A percentile compares a stretch with the other conserved stretches of the same genome.
phyloP scores from a whole-genome alignment of 371 early-diverging fungal genomes.

The Mucor saturninus region DNA sequence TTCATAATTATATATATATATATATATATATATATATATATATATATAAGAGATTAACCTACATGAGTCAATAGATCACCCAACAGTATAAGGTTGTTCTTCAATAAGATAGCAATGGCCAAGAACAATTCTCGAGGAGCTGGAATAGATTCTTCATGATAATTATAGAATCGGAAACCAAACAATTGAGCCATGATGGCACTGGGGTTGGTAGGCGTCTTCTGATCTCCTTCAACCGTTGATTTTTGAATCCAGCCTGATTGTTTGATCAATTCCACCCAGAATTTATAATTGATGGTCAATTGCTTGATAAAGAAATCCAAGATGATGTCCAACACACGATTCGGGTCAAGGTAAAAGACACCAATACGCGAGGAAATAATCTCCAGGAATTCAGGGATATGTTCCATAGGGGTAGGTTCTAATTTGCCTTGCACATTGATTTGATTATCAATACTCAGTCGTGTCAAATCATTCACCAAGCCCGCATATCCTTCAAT shows the following conservation, averaged over 20 bases:
- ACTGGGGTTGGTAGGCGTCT: constrained; percentile 22
- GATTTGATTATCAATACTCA: constrained; percentile 39
- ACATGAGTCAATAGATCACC: constrained; percentile 78
- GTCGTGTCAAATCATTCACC: constrained; percentile 62
- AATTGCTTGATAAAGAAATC: constrained; percentile 81
- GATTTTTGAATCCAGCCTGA: constrained; percentile 71
- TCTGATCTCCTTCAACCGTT: background rate
- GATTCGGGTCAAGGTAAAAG: constrained; percentile 89
- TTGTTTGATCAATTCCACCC: constrained; percentile 70
- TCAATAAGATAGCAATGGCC: constrained; percentile 61
- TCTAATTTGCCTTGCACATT: constrained; percentile 34
- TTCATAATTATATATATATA: too few species aligned
- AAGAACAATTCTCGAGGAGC: constrained; percentile 44
- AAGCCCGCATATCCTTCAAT: constrained; percentile 88
- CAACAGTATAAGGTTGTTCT: constrained; percentile 67
- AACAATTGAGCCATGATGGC: constrained; percentile 75
- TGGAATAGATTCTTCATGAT: constrained; percentile 46
- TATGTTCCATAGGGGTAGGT: constrained; percentile 42
- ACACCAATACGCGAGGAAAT: constrained; percentile 69
- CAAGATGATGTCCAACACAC: constrained; percentile 83
- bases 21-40: too few species aligned
- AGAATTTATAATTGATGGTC: constrained; percentile 76
- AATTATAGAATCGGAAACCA: constrained; percentile 84
- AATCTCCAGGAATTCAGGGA: constrained; percentile 43
- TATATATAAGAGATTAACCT: background rate